phyloP scores from a whole-genome alignment of 2,329 filamentous ascomycete species.

The Venturia aucupariae region DNA sequence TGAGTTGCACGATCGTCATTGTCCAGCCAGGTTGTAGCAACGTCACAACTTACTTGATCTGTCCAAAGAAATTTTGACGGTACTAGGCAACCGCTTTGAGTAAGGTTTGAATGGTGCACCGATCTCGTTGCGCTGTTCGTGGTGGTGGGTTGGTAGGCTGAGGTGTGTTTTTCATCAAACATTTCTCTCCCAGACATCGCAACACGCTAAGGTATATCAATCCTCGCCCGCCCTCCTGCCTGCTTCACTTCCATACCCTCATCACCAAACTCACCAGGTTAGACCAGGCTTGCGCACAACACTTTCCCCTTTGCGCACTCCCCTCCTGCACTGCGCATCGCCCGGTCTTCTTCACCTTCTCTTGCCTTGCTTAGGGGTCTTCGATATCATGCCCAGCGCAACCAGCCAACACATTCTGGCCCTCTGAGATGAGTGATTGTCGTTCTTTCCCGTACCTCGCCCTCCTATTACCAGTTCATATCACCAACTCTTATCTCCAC shows the following conservation, averaged over 20 bases:
- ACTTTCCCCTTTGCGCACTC: not conserved
- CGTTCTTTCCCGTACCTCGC: too few species aligned
- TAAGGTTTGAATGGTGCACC: not conserved
- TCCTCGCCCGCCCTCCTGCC: not conserved
- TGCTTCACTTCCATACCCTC: not conserved
- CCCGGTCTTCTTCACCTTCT: not conserved
- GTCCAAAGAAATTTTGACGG: not conserved
- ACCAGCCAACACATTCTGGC: too few species aligned
- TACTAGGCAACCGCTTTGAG: not conserved
- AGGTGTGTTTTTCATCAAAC: not conserved
- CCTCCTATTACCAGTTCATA: too few species aligned
- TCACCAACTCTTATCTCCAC: too few species aligned
- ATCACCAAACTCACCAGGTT: not conserved
- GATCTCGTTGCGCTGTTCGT: not conserved
- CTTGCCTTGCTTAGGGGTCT: not conserved
- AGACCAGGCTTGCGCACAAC: not conserved
- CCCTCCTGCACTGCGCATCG: not conserved
- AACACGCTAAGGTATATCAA: not conserved
- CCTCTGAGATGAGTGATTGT: too few species aligned
- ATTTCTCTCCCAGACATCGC: not conserved
- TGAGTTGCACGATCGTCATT: too few species aligned
- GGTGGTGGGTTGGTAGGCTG: not conserved
- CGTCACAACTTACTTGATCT: not conserved
- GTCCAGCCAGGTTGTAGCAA: not conserved
- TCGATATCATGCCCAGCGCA: too few species aligned